Conservation (phyloP, 1,284 basidiomycete genomes). For the Microbotryum violaceum region DNA sequence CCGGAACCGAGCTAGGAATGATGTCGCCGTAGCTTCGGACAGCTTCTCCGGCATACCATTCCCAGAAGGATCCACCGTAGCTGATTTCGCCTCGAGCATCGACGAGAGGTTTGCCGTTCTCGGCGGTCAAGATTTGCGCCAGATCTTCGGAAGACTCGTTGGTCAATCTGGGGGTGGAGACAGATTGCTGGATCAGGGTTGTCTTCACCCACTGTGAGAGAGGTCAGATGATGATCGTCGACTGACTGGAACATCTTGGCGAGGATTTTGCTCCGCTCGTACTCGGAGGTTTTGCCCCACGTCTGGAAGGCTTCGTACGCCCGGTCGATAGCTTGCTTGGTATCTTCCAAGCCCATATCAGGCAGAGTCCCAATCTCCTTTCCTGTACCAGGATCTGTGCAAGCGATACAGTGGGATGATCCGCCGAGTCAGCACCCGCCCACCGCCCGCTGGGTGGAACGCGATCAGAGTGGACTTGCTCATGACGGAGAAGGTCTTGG, state of each 20-base stretch:
- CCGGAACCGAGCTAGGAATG: conserved; percentile 66
- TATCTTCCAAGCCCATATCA: conserved; percentile 76
- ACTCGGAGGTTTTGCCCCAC: conserved; percentile 73
- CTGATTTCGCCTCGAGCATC: conserved; percentile 54
- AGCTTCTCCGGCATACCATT: conserved; percentile 68
- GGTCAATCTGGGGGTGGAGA: conserved; percentile 14
- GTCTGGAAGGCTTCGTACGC: conserved; percentile 67
- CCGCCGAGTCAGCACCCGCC: background rate
- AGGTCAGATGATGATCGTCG: too few species aligned
- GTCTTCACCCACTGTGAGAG: too few species aligned
- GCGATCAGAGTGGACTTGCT: conserved; percentile 49
- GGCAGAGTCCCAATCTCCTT: conserved; percentile 71
- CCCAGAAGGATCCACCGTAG: conserved; percentile 24
- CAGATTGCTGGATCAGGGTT: too few species aligned
- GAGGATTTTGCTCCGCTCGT: conserved; percentile 53
- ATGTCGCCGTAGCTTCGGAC: conserved; percentile 63
- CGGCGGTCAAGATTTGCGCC: conserved; percentile 55
- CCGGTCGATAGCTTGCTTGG: conserved; percentile 67
- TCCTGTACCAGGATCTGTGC: conserved; percentile 70
- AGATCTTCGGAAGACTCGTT: conserved; percentile 59
- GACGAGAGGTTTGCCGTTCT: conserved; percentile 81
- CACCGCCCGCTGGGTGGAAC: background rate
- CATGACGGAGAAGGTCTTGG: conserved; percentile 61
- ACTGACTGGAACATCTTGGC: conserved; percentile 31
- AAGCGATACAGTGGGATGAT: background rate